These are phyloP conservation scores for Candida ipomoeae DNA, from an alignment of 805 yeast genomes.

Conservation along the genomic window DNA sequence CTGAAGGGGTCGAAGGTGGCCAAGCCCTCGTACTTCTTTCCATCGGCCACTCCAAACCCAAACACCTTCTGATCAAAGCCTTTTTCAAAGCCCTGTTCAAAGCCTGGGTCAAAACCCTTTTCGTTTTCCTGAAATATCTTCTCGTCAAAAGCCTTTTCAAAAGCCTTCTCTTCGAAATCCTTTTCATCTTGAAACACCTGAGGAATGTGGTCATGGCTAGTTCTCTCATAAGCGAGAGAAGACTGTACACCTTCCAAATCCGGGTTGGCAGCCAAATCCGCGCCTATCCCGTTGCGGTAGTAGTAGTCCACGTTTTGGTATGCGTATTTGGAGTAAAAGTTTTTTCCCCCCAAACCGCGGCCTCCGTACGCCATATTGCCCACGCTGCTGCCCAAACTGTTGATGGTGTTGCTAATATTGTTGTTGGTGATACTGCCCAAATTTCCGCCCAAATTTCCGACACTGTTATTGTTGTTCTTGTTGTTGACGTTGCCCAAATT, in stretches of 20 bases:
- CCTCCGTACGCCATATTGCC: background rate
- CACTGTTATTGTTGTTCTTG: background rate
- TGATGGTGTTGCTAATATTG: background rate
- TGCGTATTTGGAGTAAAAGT: background rate
- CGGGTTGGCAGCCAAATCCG: background rate
- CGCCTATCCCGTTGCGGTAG: background rate
- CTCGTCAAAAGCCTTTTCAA: background rate
- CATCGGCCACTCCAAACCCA: slow-evolving; percentile 2
- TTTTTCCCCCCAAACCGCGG: background rate
- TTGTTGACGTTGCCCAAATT: background rate
- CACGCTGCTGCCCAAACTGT: too few relatives aligned
- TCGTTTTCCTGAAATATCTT: background rate
- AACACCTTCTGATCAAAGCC: background rate
- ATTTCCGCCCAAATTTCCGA: too few relatives aligned
- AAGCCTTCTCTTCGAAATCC: background rate
- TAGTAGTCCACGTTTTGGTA: background rate
- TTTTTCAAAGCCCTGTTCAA: background rate
- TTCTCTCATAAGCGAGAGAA: background rate
- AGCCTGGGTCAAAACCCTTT: background rate
- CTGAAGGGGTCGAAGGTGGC: slow-evolving; percentile 28
- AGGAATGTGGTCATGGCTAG: slow-evolving; percentile 11
- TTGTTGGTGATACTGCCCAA: background rate
- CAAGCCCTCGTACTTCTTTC: slow-evolving; percentile 8
- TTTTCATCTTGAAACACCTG: slow-evolving; percentile 15
- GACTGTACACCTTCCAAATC: background rate